Percentiles rank a stretch among this genome's conserved stretches.
Conservation (phyloP, 2,329 filamentous ascomycete species). For the Alternaria sp. region DNA sequence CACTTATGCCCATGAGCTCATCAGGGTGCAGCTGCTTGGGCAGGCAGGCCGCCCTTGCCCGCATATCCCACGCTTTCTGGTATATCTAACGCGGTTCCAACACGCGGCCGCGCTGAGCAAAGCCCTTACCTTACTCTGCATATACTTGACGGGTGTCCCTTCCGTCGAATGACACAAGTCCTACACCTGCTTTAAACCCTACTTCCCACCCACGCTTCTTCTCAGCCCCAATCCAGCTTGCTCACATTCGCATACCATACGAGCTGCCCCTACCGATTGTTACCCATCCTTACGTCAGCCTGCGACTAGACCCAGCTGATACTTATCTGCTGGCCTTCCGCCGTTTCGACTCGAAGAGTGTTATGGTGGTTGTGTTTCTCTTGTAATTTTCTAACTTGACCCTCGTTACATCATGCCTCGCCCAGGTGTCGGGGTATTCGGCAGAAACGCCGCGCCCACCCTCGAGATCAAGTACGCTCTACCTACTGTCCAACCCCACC, state of each 20-base stretch:
- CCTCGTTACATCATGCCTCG: constrained; percentile 42
- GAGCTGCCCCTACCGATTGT: neutral
- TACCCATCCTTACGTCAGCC: constrained; percentile 9
- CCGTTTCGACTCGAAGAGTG: neutral
- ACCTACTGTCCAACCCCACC: constrained; percentile 9
- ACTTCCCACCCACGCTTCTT: constrained; percentile 4
- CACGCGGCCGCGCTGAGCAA: constrained; percentile 14
- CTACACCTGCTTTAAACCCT: neutral
- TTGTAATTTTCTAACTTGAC: constrained; percentile 9
- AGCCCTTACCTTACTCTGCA: neutral
- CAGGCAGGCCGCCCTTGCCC: constrained; percentile 33
- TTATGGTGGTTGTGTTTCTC: constrained; percentile 16
- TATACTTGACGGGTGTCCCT: neutral
- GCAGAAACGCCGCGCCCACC: constrained; percentile 42
- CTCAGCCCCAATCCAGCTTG: constrained; percentile 9
- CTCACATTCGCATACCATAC: constrained; percentile 12
- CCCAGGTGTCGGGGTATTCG: constrained; percentile 46
- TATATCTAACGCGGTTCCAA: constrained; percentile 16
- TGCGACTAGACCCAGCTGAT: constrained; percentile 1
- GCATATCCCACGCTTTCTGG: constrained; percentile 23
- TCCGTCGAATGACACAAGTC: constrained; percentile 2
- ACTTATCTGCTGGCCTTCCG: neutral
- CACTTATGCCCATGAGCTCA: constrained; percentile 25
- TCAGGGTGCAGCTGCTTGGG: constrained; percentile 17
- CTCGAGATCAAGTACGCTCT: constrained; percentile 55